phyloP scores from a whole-genome alignment of 495 filamentous ascomycete species.

The Penicillium cinerascens region DNA sequence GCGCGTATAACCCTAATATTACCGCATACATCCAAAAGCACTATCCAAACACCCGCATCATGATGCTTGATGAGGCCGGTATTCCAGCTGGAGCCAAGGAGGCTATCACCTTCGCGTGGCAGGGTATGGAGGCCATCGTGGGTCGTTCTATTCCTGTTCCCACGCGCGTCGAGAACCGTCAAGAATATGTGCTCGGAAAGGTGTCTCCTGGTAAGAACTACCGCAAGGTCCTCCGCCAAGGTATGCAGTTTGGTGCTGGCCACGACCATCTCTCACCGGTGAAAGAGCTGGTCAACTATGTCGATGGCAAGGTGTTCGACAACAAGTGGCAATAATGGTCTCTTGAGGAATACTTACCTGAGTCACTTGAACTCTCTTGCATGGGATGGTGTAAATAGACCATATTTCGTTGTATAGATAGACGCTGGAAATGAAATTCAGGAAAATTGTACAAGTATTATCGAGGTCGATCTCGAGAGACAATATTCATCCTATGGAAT shows the following conservation, averaged over 20 bases:
- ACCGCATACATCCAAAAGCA: constrained; percentile 45
- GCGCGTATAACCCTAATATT: constrained; percentile 56
- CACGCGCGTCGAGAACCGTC: constrained; percentile 46
- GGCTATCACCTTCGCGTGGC: constrained; percentile 56
- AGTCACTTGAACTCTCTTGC: not conserved
- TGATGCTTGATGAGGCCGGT: constrained; percentile 54
- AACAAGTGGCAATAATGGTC: not conserved
- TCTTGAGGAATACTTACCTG: not conserved
- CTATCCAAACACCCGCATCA: constrained; percentile 46
- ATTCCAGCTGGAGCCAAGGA: constrained; percentile 54
- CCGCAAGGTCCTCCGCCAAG: constrained; percentile 46
- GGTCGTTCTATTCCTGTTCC: constrained; percentile 52
- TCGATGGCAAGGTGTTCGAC: not conserved
- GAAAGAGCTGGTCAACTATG: constrained; percentile 1
- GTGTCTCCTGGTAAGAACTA: constrained; percentile 54
- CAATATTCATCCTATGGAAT: too few relatives aligned
- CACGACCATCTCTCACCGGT: not conserved
- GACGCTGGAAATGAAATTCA: not conserved
- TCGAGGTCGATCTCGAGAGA: too few relatives aligned
- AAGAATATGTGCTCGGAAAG: constrained; percentile 50
- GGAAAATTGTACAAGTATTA: too few relatives aligned
- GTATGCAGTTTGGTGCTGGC: constrained; percentile 41
- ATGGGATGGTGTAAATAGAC: not conserved
- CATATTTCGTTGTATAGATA: not conserved
- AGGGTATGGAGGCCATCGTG: constrained; percentile 52